These are phyloP conservation scores for Diphasiastrum complanatum DNA, from an alignment of 83 land plant genomes.

Conservation along the genomic window DNA sequence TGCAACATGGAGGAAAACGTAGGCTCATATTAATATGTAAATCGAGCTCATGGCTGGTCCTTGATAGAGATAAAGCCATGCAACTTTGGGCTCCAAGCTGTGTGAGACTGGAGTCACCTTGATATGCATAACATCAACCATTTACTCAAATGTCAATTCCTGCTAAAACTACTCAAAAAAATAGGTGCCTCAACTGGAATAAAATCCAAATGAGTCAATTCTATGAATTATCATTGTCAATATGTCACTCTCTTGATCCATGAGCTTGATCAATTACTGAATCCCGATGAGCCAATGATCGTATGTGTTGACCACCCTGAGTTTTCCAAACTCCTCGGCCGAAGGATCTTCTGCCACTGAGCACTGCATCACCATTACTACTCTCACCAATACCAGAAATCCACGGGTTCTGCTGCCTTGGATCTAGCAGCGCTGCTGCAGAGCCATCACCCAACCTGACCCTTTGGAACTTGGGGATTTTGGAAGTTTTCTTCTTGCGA, in stretches of 20 bases:
- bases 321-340: slow-evolving; percentile 72
- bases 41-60: too few species aligned
- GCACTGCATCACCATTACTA: slow-evolving; percentile 11
- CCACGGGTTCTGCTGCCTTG: slow-evolving; percentile 22
- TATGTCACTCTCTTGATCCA: not conserved
- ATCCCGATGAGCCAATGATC: slow-evolving; percentile 6
- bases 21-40: too few species aligned
- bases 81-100: too few species aligned
- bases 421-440: slow-evolving; percentile 39
- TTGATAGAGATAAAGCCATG: too few species aligned
- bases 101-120: too few species aligned
- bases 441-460: slow-evolving; percentile 74
- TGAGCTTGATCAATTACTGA: not conserved
- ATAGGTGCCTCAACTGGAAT: too few species aligned
- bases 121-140: too few species aligned
- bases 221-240: too few species aligned
- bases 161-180: too few species aligned
- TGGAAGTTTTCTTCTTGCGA: slow-evolving; percentile 51
- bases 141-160: too few species aligned
- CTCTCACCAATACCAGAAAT: slow-evolving; percentile 23
- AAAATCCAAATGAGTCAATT: too few species aligned
- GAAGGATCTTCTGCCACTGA: slow-evolving; percentile 13
- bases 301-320: slow-evolving; percentile 35
- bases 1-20: too few species aligned
- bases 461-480: slow-evolving; percentile 45